These are phyloP conservation scores for Metschnikowia peoriensis DNA, from an alignment of 805 yeast species.

Conservation along the genomic window DNA sequence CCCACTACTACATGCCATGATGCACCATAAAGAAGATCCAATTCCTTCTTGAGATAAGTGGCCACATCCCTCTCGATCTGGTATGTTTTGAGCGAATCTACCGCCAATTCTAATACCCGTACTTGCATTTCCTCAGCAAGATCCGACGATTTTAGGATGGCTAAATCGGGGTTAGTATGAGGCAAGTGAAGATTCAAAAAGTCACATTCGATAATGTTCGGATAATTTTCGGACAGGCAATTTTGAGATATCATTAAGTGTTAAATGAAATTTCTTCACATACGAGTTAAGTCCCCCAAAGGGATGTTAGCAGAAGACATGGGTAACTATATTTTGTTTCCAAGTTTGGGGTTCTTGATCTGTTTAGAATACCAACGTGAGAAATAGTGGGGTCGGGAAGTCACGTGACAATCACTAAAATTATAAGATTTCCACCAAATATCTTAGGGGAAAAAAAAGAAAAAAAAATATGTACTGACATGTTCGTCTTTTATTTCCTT, in stretches of 20 bases:
- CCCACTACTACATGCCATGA: constrained; percentile 86
- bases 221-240: too few relatives aligned
- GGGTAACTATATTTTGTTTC: neutral
- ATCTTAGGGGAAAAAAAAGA: neutral
- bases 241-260: too few relatives aligned
- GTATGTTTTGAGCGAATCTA: constrained; percentile 42
- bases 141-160: constrained; percentile 43
- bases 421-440: too few relatives aligned
- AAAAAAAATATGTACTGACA: too few relatives aligned
- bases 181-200: neutral
- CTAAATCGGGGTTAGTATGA: constrained; percentile 20
- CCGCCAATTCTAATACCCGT: constrained; percentile 46
- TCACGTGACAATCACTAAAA: neutral
- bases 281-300: constrained; percentile 11
- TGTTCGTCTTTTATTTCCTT: too few relatives aligned
- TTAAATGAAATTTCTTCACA: too few relatives aligned
- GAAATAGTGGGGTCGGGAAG: neutral
- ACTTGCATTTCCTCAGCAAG: constrained; percentile 53
- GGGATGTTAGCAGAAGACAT: constrained; percentile 4
- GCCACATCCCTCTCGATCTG: constrained; percentile 63
- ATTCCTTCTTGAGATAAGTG: constrained; percentile 58
- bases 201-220: too few relatives aligned
- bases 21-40: constrained; percentile 63
- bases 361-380: neutral
- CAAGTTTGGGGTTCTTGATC: neutral